Percentiles rank a stretch among this genome's conserved stretches.
Evolutionary conservation across 306 rosid species (phyloP).

Genomic region (Quercus aquifolioides): DNA sequence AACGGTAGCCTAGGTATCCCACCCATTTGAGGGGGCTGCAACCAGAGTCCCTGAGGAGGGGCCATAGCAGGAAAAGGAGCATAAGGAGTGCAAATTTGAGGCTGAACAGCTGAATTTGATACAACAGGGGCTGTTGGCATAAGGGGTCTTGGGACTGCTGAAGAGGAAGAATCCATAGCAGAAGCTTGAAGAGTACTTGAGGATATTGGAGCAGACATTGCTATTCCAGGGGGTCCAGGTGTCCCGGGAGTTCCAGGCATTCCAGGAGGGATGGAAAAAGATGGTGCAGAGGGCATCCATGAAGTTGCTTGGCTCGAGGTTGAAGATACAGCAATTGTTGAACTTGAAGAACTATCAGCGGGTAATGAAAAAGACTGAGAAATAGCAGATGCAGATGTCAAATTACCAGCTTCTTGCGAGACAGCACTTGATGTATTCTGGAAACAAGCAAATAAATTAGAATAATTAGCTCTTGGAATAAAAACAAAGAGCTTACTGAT

Average conservation of each 20-base stretch:
- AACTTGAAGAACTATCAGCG: slow-evolving; percentile 38
- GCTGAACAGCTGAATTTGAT: slow-evolving; percentile 37
- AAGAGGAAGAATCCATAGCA: slow-evolving; percentile 42
- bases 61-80: slow-evolving; percentile 55
- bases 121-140: slow-evolving; percentile 39
- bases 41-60: slow-evolving; percentile 77
- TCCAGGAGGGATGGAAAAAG: slow-evolving; percentile 44
- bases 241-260: slow-evolving; percentile 54
- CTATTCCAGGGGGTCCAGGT: slow-evolving; percentile 72
- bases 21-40: slow-evolving; percentile 73
- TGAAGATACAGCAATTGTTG: slow-evolving; percentile 34
- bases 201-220: slow-evolving; percentile 34
- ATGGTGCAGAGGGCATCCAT: slow-evolving; percentile 47
- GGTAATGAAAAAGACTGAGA: slow-evolving; percentile 37
- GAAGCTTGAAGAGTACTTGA: slow-evolving; percentile 35
- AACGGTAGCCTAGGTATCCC: slow-evolving; percentile 56
- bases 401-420: slow-evolving; percentile 41
- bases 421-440: slow-evolving; percentile 42
- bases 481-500: background rate
- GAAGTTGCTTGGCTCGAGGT: slow-evolving; percentile 42
- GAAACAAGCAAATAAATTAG: slow-evolving; percentile 28
- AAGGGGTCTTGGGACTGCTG: slow-evolving; percentile 45
- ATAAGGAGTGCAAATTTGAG: slow-evolving; percentile 53
- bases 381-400: slow-evolving; percentile 40
- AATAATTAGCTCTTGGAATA: slow-evolving; percentile 6